Percentiles rank a stretch among this genome's conserved stretches.
phyloP scores from a whole-genome alignment of 805 yeast genomes.

The Myxozyma vanderwaltii region DNA sequence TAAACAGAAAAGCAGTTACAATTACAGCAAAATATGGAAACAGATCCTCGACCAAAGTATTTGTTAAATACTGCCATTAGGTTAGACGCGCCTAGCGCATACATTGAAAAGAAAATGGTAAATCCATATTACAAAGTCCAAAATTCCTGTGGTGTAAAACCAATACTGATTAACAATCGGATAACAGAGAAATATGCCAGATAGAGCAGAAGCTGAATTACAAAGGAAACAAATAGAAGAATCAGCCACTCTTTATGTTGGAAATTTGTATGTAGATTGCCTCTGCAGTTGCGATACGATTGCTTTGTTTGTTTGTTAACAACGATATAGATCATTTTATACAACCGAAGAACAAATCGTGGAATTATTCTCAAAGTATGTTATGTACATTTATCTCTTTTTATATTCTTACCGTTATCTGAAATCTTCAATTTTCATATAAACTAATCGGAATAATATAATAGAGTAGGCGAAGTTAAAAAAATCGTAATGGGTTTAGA shows the following conservation, averaged over 20 bases:
- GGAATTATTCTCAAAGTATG: slow-evolving; percentile 76
- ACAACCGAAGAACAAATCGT: slow-evolving; percentile 94
- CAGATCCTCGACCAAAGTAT: not conserved
- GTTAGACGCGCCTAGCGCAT: slow-evolving; percentile 29
- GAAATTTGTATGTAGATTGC: slow-evolving; percentile 55
- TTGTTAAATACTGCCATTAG: slow-evolving; percentile 15
- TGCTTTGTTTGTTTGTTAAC: not conserved
- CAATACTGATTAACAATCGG: not conserved
- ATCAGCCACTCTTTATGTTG: slow-evolving; percentile 84
- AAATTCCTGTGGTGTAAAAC: too few species aligned
- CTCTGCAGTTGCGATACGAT: not conserved
- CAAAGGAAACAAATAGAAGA: slow-evolving; percentile 54
- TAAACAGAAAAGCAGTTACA: too few species aligned
- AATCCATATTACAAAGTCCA: not conserved
- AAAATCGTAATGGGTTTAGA: slow-evolving; percentile 94
- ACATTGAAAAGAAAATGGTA: slow-evolving; percentile 24
- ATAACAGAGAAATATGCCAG: not conserved
- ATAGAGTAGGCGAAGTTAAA: slow-evolving; percentile 61
- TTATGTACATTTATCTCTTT: not conserved
- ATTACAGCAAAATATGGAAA: too few species aligned
- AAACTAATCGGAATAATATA: slow-evolving; percentile 12
- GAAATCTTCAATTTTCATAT: too few species aligned
- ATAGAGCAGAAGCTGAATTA: slow-evolving; percentile 30
- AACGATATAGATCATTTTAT: slow-evolving; percentile 59
- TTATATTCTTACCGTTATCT: not conserved